Evolutionary conservation across 805 yeast genomes (phyloP).

Genomic region (Candida coquimbonensis): DNA sequence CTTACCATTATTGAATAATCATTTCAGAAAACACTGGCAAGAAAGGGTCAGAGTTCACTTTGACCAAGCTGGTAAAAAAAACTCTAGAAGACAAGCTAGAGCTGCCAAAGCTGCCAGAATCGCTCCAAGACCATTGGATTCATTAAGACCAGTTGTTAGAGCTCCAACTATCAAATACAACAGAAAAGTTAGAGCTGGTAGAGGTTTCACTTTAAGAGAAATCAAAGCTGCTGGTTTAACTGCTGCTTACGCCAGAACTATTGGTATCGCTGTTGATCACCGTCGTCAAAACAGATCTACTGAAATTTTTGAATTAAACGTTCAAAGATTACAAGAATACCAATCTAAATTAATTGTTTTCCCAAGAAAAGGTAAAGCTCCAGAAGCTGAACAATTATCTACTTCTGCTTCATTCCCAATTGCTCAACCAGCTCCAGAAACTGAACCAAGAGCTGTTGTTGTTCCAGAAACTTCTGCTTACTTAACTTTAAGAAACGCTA

Average conservation of each 20-base stretch:
- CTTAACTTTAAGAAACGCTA: conserved; percentile 93
- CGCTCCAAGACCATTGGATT: conserved; percentile 98
- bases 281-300: conserved; percentile 98
- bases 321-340: conserved; percentile 95
- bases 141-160: conserved; percentile 96
- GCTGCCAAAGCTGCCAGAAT: conserved; percentile 86
- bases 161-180: conserved; percentile 98
- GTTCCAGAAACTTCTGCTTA: conserved; percentile 68
- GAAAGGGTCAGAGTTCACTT: conserved; percentile 99
- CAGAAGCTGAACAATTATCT: conserved; percentile 71
- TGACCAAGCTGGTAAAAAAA: conserved; percentile 99
- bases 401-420: conserved; percentile 86
- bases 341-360: conserved; percentile 91
- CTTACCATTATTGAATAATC: conserved; percentile 98
- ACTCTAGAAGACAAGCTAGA: conserved; percentile 92
- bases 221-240: conserved; percentile 95
- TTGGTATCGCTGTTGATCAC: conserved; percentile 99
- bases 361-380: conserved; percentile 84
- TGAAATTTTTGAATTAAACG: conserved; percentile 92
- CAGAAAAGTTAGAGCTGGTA: conserved; percentile 99
- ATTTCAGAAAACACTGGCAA: conserved; percentile 99
- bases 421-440: conserved; percentile 65
- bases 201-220: conserved; percentile 98
- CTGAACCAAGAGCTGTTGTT: conserved; percentile 81
- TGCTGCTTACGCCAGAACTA: conserved; percentile 93